Conservation (phyloP, 108 stramenopile genomes). For the Skeletonema menzelii region DNA sequence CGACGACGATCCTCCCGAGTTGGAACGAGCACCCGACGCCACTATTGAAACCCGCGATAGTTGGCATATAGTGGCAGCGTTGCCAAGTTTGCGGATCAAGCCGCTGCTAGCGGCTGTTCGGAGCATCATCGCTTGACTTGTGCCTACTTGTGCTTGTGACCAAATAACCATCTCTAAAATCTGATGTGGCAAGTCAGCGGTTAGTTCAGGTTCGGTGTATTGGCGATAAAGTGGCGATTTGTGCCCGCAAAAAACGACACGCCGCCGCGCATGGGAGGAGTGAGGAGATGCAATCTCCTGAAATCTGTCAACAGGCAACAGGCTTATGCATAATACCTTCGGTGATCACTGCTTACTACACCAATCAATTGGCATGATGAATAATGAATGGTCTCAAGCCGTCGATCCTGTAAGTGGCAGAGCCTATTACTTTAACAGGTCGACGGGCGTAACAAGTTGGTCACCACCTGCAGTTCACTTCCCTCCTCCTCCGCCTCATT, state of each 20-base stretch:
- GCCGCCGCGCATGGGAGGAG: too few species aligned
- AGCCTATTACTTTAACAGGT: conserved; percentile 40
- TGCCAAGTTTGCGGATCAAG: conserved; percentile 1
- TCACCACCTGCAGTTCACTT: conserved; percentile 26
- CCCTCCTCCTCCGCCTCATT: conserved; percentile 28
- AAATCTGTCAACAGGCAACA: too few species aligned
- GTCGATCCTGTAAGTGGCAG: conserved; percentile 32
- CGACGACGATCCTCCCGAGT: background rate
- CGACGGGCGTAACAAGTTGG: conserved; percentile 57
- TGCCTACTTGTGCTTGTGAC: too few species aligned
- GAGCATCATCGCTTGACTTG: background rate
- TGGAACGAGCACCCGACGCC: background rate
- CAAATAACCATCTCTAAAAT: too few species aligned
- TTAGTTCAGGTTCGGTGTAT: too few species aligned
- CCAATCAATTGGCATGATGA: too few species aligned
- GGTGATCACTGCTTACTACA: too few species aligned
- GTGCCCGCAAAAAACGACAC: too few species aligned
- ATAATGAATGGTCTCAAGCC: conserved; percentile 36
- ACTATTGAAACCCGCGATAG: background rate
- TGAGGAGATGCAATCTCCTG: too few species aligned
- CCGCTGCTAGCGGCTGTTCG: background rate
- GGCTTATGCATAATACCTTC: too few species aligned
- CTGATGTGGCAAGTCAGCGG: too few species aligned
- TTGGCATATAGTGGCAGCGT: background rate
- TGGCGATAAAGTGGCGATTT: too few species aligned